Percentiles rank a stretch among this genome's conserved stretches.
These are phyloP conservation scores for Metarhizium brunneum DNA, from an alignment of 2,329 filamentous ascomycete species.

Conservation along the genomic window DNA sequence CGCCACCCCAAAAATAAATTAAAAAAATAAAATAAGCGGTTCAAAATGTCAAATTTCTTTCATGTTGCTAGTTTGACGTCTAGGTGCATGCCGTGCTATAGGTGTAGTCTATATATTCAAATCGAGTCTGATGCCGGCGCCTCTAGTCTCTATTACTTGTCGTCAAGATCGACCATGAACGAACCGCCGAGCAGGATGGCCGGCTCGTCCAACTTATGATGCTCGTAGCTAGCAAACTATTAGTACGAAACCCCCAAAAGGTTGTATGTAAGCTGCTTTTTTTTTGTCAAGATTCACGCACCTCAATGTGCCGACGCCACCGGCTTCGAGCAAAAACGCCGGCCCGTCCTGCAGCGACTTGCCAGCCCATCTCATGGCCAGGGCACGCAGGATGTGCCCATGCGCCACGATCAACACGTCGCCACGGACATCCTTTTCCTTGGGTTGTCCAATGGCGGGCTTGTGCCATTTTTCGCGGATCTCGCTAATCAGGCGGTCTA, in stretches of 20 bases:
- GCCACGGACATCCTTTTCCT: constrained; percentile 25
- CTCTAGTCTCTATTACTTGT: constrained; percentile 6
- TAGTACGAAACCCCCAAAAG: not conserved
- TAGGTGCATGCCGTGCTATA: not conserved
- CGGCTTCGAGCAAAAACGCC: constrained; percentile 75
- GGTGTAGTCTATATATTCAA: not conserved
- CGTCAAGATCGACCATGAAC: constrained; percentile 42
- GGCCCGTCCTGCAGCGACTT: constrained; percentile 67
- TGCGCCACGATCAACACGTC: constrained; percentile 65
- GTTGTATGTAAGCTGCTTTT: no score
- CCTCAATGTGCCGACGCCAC: constrained; percentile 76
- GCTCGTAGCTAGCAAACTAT: constrained; percentile 55
- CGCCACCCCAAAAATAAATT: no score
- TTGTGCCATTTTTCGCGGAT: constrained; percentile 59
- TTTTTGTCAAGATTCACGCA: constrained; percentile 21
- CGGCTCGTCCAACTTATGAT: constrained; percentile 67
- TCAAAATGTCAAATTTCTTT: no score
- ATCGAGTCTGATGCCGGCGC: not conserved
- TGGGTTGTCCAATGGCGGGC: constrained; percentile 47
- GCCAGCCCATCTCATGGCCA: constrained; percentile 78
- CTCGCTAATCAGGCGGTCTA: constrained; percentile 68
- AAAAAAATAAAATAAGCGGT: no score
- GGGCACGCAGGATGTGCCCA: constrained; percentile 79
- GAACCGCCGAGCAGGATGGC: constrained; percentile 70
- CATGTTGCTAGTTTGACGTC: no score